These are phyloP conservation scores for Silene noctiflora DNA, from an alignment of 179 eudicot genomes.

Conservation along the genomic window DNA sequence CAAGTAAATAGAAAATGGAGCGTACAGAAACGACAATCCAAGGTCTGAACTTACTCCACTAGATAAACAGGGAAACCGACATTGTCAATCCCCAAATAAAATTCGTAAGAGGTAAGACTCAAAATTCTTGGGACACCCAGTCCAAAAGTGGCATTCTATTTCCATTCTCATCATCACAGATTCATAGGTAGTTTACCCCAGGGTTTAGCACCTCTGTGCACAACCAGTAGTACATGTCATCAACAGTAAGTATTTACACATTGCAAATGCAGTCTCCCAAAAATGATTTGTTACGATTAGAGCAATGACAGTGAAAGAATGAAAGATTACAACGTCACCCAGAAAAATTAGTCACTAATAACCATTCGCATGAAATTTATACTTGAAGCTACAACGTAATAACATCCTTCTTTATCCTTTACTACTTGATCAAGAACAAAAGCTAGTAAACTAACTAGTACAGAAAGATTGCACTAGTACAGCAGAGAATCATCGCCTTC, in stretches of 20 bases:
- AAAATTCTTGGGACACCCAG: not conserved
- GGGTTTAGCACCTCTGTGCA: too few species aligned
- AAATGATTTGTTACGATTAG: not conserved
- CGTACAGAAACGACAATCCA: too few species aligned
- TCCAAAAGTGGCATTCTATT: too few species aligned
- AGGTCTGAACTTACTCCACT: too few species aligned
- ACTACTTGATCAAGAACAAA: not conserved
- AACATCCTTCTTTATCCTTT: not conserved
- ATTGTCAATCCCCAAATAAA: too few species aligned
- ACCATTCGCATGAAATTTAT: not conserved
- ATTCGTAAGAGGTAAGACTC: too few species aligned
- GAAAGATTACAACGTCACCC: slow-evolving; percentile 9
- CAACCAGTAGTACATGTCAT: too few species aligned
- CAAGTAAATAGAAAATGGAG: too few species aligned
- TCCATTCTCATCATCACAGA: too few species aligned
- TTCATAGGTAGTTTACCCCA: too few species aligned
- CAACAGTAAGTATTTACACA: too few species aligned
- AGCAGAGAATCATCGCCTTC: not conserved
- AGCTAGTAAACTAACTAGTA: not conserved
- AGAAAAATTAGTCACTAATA: not conserved
- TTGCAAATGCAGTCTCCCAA: not conserved
- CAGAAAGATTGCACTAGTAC: not conserved
- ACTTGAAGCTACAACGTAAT: not conserved
- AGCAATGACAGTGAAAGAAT: not conserved
- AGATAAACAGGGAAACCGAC: too few species aligned